Conservation (phyloP, 1,139 yeast genomes). For the Blastobotrys niveus region DNA sequence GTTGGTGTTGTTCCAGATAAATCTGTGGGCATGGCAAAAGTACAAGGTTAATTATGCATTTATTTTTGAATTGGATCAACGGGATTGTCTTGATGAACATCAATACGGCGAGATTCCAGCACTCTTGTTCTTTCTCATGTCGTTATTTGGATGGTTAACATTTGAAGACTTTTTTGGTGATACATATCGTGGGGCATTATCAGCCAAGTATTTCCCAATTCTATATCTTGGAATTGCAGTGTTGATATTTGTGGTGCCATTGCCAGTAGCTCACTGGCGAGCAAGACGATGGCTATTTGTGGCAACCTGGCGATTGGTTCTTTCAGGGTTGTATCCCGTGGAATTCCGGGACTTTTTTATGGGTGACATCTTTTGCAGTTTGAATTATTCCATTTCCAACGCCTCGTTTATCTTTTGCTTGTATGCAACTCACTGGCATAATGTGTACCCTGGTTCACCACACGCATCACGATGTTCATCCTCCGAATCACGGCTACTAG, state of each 20-base stretch:
- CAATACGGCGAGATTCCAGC: conserved; percentile 64
- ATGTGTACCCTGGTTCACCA: conserved; percentile 37
- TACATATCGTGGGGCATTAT: no score
- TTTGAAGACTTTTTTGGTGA: conserved; percentile 64
- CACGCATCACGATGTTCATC: conserved; percentile 63
- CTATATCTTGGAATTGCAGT: conserved; percentile 54
- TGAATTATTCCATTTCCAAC: conserved; percentile 84
- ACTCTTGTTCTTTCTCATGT: conserved; percentile 48
- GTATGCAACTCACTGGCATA: conserved; percentile 61
- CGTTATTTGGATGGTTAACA: conserved; percentile 69
- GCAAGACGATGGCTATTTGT: conserved; percentile 71
- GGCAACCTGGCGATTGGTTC: conserved; percentile 63
- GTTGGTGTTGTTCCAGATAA: conserved; percentile 57
- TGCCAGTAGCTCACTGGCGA: conserved; percentile 46
- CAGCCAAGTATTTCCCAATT: conserved; percentile 79
- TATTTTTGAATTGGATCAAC: conserved; percentile 80
- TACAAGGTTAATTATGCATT: conserved; percentile 83
- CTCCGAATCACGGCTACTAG: conserved; percentile 64
- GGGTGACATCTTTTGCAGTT: conserved; percentile 84
- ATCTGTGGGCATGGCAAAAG: conserved; percentile 65
- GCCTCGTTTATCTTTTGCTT: conserved; percentile 80
- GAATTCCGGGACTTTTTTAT: conserved; percentile 90
- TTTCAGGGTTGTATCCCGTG: conserved; percentile 88
- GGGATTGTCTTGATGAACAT: conserved; percentile 59
- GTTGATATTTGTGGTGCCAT: conserved; percentile 54